Base-by-base conservation (phyloP, 129 eudicot genomes). In the Oenanthe sinensis region DNA sequence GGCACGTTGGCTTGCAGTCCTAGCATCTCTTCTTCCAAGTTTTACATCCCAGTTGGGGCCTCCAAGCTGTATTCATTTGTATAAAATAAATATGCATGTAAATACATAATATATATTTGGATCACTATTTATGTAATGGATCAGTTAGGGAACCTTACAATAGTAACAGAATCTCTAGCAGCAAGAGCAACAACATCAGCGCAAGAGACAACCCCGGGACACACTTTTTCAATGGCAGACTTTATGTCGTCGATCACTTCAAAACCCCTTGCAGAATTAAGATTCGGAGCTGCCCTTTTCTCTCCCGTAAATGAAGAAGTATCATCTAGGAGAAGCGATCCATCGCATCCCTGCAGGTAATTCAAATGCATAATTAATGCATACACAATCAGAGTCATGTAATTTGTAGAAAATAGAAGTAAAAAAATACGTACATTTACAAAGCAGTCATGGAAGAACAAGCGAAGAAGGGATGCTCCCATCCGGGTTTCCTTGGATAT, bases 121-220 rank as follows among this genome's bases (percentile, higher is more conserved):
- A 37, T 37, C 40, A 37, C 40, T 37, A 37, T 37, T 1, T 24
- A 48, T 16, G 3, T 26, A 4, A 17, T 4, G 13, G n/a, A 33
- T 17, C 19, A 24, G 3, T 40, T 14, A 24, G 16, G 44, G 50
- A 13, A 19, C 9, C 90, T 88, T 86, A 94, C 97, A 22, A 81
- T 88, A 68, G 26, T 58, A 48, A 90, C 96, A 0, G 97, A 90
- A 81, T 94, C 98, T 48, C 97, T 86, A 43, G 98, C 90, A 19
- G 89, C 84, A 80, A 94, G 76, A n/a, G 98, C 91, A 15, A 91
- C 62, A 43, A 94, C 80, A 81, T 94, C 98, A 42, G 98, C 98
- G 33, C 98, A 94, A 0, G 98, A 94, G 77, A 90, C 96, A 1
- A 91, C 92, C 12, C 96, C 97, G 4, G 98, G 98, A 77, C 98